Base-by-base conservation (phyloP, 2,329 filamentous ascomycete genomes). In the Aureobasidium leucospermi region DNA sequence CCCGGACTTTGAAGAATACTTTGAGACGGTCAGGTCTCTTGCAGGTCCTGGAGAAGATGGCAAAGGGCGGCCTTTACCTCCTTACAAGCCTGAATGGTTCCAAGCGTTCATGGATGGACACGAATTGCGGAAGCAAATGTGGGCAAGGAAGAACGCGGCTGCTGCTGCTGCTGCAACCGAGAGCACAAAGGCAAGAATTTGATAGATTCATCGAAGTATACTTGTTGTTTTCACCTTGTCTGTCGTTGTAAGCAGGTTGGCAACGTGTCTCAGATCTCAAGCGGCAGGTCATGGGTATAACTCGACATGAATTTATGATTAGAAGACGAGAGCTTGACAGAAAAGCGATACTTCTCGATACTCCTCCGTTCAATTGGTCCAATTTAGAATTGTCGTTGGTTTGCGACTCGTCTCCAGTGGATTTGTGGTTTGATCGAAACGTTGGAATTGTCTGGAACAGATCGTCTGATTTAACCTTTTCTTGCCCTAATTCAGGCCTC, bases 1-100 rank as follows among this genome's bases (percentile, higher is more conserved):
- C 61, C 85, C 85, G 0, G 78, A 86, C 32, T 87, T 87, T 66
- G 80, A 85, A 63, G 78, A 82, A 13, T 87, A 87, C 65, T 87
- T 88, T 64, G 82, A 87, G 67, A 73, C 72, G 1, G 62, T 85
- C 15, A 74, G 82, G 32, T 63, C 61, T 16, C 63, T 85, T 28
- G 79, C 81, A 1, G 81, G 81, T 0, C 43, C 43, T n/a, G 45
- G 55, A 8, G 75, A 79, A 45, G 63, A 72, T 1, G 78, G 74
- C 0, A 68, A 74, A 16, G 81, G 81, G 1, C 73, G 81, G 60
- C 78, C 41, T n/a, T 38, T 63, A 29, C 62, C 60, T 19, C 46
- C 47, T 6, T 63, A 60, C 41, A 36, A 62, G 34, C 34, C 34
- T 3, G 46, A 63, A 13, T 62, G 62, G 62, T 51, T 60, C 1